These are phyloP conservation scores for Murraya paniculata DNA, from an alignment of 345 rosid genomes.

Conservation along the genomic window DNA sequence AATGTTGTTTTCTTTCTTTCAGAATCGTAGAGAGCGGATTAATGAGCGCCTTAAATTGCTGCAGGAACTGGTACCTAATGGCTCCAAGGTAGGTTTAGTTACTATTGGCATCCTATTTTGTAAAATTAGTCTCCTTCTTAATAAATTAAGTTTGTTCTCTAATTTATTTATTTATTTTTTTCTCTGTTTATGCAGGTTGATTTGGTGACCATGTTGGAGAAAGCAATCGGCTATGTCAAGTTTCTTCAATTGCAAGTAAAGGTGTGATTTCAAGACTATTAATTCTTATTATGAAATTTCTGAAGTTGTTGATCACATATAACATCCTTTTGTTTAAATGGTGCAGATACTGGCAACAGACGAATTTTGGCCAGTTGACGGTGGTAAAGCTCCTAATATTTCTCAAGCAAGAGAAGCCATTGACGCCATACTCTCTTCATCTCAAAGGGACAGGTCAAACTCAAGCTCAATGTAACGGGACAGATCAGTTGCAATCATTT, in stretches of 20 bases:
- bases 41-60: constrained; percentile 77
- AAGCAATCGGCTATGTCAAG: constrained; percentile 86
- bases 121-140: not conserved
- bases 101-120: not conserved
- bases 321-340: not conserved
- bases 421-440: constrained; percentile 83
- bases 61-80: constrained; percentile 91
- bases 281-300: too few species aligned
- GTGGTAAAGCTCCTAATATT: constrained; percentile 89
- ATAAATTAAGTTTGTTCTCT: not conserved
- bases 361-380: constrained; percentile 95
- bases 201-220: constrained; percentile 93
- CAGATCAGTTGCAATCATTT: constrained; percentile 8
- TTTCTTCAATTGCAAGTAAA: constrained; percentile 98
- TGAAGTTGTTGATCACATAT: constrained; percentile 44
- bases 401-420: constrained; percentile 93
- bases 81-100: constrained; percentile 59
- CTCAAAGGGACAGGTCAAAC: constrained; percentile 45
- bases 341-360: constrained; percentile 83
- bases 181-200: constrained; percentile 49
- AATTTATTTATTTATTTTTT: not conserved
- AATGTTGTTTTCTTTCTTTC: constrained; percentile 16
- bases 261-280: constrained; percentile 27
- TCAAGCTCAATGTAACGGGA: constrained; percentile 36
- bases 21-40: constrained; percentile 90